Conservation (phyloP, 75 land plant species). For the Pinus tabuliformis region DNA sequence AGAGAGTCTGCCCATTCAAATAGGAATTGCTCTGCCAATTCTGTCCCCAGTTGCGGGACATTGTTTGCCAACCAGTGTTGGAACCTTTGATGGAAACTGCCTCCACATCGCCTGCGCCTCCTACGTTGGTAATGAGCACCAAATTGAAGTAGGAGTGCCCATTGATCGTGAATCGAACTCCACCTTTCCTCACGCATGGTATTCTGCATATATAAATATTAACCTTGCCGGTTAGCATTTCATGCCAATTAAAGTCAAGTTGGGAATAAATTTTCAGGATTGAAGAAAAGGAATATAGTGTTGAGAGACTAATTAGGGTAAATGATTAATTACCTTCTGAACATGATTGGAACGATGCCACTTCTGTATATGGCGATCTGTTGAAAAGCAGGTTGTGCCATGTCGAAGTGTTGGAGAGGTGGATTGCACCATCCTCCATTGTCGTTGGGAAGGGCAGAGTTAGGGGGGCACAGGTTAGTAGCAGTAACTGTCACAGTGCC, state of each 20-base stretch:
- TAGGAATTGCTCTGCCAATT: conserved; percentile 75
- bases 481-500: conserved; percentile 11
- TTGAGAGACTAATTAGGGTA: background rate
- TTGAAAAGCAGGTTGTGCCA: conserved; percentile 6
- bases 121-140: conserved; percentile 79
- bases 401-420: conserved; percentile 8
- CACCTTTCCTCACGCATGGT: background rate
- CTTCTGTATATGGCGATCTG: conserved; percentile 4
- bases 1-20: conserved; percentile 59
- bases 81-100: conserved; percentile 72
- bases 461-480: conserved; percentile 17
- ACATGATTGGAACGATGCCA: conserved; percentile 5
- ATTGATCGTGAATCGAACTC: background rate
- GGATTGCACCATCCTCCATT: conserved; percentile 11
- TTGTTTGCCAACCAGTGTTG: conserved; percentile 60
- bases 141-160: conserved; percentile 34
- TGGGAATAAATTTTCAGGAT: background rate
- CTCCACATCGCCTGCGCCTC: conserved; percentile 71
- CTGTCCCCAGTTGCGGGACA: conserved; percentile 90
- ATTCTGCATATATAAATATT: background rate
- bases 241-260: background rate
- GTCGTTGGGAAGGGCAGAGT: conserved; percentile 5
- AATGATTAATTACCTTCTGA: background rate
- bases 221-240: background rate
- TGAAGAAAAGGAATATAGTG: background rate